Evolutionary conservation across 352 stramenopile species (phyloP).

Genomic region (Pythium aristosporum): DNA sequence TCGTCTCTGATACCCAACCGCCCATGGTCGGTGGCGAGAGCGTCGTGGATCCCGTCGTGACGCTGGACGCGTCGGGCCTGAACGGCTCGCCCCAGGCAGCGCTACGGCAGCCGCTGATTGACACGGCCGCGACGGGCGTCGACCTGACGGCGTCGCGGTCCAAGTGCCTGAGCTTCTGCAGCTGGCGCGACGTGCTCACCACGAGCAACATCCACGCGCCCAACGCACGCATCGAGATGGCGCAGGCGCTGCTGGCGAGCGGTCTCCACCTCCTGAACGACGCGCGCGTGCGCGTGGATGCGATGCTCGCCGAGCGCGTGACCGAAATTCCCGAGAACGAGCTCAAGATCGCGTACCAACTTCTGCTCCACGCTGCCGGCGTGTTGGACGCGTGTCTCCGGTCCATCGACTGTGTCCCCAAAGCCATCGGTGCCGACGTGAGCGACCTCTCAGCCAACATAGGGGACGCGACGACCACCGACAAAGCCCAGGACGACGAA

Average conservation of each 20-base stretch:
- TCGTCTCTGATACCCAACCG: slow-evolving; percentile 16
- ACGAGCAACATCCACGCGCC: slow-evolving; percentile 39
- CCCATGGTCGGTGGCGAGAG: slow-evolving; percentile 1
- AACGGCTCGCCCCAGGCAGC: slow-evolving; percentile 17
- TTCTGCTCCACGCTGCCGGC: slow-evolving; percentile 54
- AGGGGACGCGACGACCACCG: slow-evolving; percentile 3
- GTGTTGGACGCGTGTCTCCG: slow-evolving; percentile 52
- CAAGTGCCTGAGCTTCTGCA: slow-evolving; percentile 51
- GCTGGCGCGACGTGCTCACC: slow-evolving; percentile 54
- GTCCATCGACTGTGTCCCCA: slow-evolving; percentile 35
- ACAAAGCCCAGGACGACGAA: slow-evolving; percentile 10
- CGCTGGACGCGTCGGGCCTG: not conserved
- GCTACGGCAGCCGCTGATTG: slow-evolving; percentile 47
- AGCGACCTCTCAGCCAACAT: slow-evolving; percentile 31
- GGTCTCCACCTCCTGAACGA: slow-evolving; percentile 47
- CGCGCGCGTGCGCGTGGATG: slow-evolving; percentile 44
- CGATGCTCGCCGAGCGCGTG: slow-evolving; percentile 35
- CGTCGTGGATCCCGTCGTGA: slow-evolving; percentile 5
- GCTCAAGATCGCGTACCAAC: slow-evolving; percentile 70
- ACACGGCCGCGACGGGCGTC: slow-evolving; percentile 8
- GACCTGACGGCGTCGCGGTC: slow-evolving; percentile 23
- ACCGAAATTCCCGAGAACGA: slow-evolving; percentile 55
- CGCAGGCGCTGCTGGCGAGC: slow-evolving; percentile 48
- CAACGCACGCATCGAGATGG: slow-evolving; percentile 56
- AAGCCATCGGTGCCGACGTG: slow-evolving; percentile 32